Percentiles rank a stretch among this genome's conserved stretches.
These are phyloP conservation scores for Solioccasus polychromus DNA, from an alignment of 768 basidiomycete species.

Conservation along the genomic window DNA sequence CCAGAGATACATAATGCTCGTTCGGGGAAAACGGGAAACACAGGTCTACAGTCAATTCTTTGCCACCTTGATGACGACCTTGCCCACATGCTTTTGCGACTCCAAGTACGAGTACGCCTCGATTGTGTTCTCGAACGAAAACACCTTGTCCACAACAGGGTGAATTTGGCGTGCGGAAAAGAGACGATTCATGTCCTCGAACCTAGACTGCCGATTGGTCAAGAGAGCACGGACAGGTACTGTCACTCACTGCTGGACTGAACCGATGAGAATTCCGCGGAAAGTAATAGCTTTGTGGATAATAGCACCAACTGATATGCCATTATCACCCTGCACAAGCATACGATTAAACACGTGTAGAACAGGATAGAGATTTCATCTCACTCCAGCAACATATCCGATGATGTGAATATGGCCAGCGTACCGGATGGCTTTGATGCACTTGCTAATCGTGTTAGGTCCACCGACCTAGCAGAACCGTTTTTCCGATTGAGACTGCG, in stretches of 20 bases:
- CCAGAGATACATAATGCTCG: too few species aligned
- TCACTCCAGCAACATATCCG: constrained; percentile 46
- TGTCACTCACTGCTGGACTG: constrained; percentile 51
- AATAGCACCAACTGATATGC: constrained; percentile 31
- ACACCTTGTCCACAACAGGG: constrained; percentile 57
- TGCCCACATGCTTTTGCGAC: constrained; percentile 58
- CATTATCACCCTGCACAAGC: constrained; percentile 19
- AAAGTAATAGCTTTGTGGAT: constrained; percentile 42
- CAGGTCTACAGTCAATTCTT: constrained; percentile 13
- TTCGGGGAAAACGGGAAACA: too few species aligned
- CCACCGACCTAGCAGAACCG: constrained; percentile 69
- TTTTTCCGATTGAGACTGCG: neutral
- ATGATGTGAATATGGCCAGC: constrained; percentile 50
- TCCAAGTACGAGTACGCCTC: constrained; percentile 53
- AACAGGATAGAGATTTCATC: neutral
- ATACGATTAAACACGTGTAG: too few species aligned
- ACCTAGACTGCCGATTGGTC: constrained; percentile 30
- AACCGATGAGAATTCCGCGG: constrained; percentile 55
- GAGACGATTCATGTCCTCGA: constrained; percentile 51
- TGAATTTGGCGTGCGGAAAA: constrained; percentile 43
- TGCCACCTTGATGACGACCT: constrained; percentile 52
- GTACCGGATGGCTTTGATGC: constrained; percentile 36
- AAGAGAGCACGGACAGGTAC: neutral
- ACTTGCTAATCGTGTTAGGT: constrained; percentile 45
- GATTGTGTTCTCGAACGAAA: constrained; percentile 51